Conservation (phyloP, 2,329 filamentous ascomycete species). For the Arthrobotrys entomopaga region DNA sequence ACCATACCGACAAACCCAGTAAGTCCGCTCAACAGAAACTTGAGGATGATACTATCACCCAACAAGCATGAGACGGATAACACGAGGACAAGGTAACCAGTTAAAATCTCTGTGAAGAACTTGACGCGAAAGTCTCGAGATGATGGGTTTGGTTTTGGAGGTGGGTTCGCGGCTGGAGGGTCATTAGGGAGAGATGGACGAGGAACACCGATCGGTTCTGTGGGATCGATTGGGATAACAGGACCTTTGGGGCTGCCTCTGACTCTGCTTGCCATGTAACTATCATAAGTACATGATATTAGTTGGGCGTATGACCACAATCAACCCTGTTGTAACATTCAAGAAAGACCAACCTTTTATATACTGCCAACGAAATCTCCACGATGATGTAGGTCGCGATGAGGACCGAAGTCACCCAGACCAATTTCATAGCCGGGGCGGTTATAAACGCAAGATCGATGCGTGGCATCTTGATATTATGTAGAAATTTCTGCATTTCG, state of each 20-base stretch:
- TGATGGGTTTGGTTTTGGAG: background rate
- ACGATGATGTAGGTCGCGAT: conserved; percentile 30
- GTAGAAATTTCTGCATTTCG: conserved; percentile 11
- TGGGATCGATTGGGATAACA: conserved; percentile 41
- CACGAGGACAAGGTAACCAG: conserved; percentile 33
- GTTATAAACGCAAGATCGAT: conserved; percentile 19
- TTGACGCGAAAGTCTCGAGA: conserved; percentile 38
- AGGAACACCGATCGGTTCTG: conserved; percentile 24
- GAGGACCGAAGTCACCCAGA: conserved; percentile 31
- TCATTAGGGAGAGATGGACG: conserved; percentile 6
- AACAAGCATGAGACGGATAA: conserved; percentile 30
- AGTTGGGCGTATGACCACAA: background rate
- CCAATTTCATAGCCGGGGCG: conserved; percentile 16
- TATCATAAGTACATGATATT: background rate
- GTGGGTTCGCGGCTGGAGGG: conserved; percentile 4
- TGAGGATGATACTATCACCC: conserved; percentile 42
- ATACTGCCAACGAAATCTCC: conserved; percentile 27
- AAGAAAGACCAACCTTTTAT: conserved; percentile 35
- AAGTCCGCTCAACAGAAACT: conserved; percentile 44
- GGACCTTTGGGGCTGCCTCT: conserved; percentile 15
- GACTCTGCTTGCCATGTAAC: conserved; percentile 10
- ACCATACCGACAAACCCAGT: conserved; percentile 49
- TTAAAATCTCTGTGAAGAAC: conserved; percentile 41
- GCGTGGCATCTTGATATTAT: background rate
- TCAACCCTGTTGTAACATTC: background rate